These are phyloP conservation scores for Linderina pennispora DNA, from an alignment of 192 early-diverging fungal genomes.

Conservation along the genomic window DNA sequence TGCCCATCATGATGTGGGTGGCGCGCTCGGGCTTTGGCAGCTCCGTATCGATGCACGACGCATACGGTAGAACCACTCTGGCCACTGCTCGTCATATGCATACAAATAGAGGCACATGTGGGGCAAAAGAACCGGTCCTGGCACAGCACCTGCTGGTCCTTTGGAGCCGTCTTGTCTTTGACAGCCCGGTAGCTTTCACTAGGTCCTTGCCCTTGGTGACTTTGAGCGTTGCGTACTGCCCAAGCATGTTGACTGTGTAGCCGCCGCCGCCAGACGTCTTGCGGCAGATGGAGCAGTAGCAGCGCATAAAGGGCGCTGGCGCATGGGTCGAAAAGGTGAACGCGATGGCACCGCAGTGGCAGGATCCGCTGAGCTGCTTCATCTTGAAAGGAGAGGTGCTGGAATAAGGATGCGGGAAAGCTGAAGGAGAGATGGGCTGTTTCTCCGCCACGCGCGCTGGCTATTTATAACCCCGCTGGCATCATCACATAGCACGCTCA, in stretches of 20 bases:
- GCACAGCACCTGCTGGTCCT: slow-evolving; percentile 35
- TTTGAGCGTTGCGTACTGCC: slow-evolving; percentile 29
- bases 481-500: no score
- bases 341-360: slow-evolving; percentile 54
- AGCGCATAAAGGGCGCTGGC: slow-evolving; percentile 52
- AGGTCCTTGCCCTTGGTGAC: slow-evolving; percentile 28
- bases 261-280: slow-evolving; percentile 58
- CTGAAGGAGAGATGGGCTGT: no score
- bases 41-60: slow-evolving; percentile 53
- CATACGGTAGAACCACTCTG: slow-evolving; percentile 41
- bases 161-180: slow-evolving; percentile 28
- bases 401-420: no score
- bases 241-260: slow-evolving; percentile 52
- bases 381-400: no score
- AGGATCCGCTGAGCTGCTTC: slow-evolving; percentile 54
- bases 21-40: slow-evolving; percentile 36
- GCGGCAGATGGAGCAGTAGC: slow-evolving; percentile 63
- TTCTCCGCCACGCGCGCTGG: no score
- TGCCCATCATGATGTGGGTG: slow-evolving; percentile 42
- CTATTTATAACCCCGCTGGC: no score
- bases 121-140: slow-evolving; percentile 53
- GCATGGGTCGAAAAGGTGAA: slow-evolving; percentile 49
- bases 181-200: slow-evolving; percentile 41
- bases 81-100: slow-evolving; percentile 19
- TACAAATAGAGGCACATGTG: slow-evolving; percentile 52